These are phyloP conservation scores for Phytophthora rubi DNA, from an alignment of 352 stramenopile species.

Conservation along the genomic window DNA sequence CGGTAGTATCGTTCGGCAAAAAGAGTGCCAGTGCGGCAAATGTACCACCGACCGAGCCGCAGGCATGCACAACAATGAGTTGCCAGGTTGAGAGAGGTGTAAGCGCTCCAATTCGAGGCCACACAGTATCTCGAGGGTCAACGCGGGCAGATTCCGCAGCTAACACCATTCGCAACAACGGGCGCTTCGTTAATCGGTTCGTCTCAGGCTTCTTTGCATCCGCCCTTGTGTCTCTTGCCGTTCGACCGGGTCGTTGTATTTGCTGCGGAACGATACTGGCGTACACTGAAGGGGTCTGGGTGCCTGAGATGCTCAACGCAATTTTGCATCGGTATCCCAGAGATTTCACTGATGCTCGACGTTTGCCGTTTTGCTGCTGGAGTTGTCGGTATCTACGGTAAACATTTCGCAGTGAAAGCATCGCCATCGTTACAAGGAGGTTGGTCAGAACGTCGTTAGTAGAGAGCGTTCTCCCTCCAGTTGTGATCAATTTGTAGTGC, in stretches of 20 bases:
- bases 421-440: background rate
- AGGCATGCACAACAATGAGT: background rate
- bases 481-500: constrained; percentile 1
- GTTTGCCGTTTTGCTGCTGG: background rate
- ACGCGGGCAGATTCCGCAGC: background rate
- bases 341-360: background rate
- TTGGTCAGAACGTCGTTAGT: background rate
- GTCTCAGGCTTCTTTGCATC: background rate
- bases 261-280: background rate
- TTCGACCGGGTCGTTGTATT: background rate
- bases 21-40: background rate
- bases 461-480: background rate
- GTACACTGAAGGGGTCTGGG: background rate
- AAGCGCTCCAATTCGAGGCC: background rate
- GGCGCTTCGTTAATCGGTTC: background rate
- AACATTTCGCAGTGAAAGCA: constrained; percentile 1
- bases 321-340: constrained; percentile 1
- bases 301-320: background rate
- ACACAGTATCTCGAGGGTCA: background rate
- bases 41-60: background rate
- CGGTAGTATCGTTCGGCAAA: background rate
- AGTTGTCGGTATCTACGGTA: background rate
- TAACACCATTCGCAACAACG: background rate
- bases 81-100: background rate
- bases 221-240: background rate